Conservation (phyloP, 208 protist species). For the Crithidia brevicula region DNA sequence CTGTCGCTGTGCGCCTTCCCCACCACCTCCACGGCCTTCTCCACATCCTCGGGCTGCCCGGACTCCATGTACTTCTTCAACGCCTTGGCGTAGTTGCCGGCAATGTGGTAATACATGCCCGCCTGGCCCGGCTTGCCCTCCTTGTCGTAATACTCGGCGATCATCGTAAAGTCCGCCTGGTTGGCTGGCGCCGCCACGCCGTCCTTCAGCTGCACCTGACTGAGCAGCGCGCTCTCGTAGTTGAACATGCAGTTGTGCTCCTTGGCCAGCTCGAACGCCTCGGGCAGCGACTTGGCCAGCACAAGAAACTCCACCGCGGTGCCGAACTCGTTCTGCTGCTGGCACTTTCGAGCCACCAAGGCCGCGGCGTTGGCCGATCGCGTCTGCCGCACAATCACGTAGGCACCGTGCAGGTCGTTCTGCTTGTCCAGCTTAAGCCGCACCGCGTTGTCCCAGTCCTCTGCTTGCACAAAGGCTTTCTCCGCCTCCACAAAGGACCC, state of each 20-base stretch:
- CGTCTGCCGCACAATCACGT: slow-evolving; percentile 94
- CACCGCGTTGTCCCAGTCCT: slow-evolving; percentile 96
- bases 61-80: slow-evolving; percentile 92
- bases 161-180: slow-evolving; percentile 82
- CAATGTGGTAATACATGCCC: slow-evolving; percentile 93
- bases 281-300: slow-evolving; percentile 89
- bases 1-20: slow-evolving; percentile 92
- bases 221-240: slow-evolving; percentile 82
- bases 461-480: slow-evolving; percentile 91
- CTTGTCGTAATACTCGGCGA: slow-evolving; percentile 95
- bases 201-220: slow-evolving; percentile 83
- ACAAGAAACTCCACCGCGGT: slow-evolving; percentile 97
- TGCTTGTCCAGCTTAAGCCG: slow-evolving; percentile 94
- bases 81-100: slow-evolving; percentile 88
- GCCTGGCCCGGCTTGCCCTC: slow-evolving; percentile 79
- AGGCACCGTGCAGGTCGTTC: slow-evolving; percentile 95
- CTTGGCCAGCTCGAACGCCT: slow-evolving; percentile 96
- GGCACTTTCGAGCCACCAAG: slow-evolving; percentile 93
- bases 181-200: slow-evolving; percentile 73
- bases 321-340: slow-evolving; percentile 81
- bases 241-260: slow-evolving; percentile 85
- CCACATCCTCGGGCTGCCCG: slow-evolving; percentile 86
- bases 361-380: slow-evolving; percentile 91
- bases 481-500: slow-evolving; percentile 93
- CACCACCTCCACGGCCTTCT: slow-evolving; percentile 94